Conservation (phyloP, 495 filamentous ascomycete species). For the Daldinia bambusicola region DNA sequence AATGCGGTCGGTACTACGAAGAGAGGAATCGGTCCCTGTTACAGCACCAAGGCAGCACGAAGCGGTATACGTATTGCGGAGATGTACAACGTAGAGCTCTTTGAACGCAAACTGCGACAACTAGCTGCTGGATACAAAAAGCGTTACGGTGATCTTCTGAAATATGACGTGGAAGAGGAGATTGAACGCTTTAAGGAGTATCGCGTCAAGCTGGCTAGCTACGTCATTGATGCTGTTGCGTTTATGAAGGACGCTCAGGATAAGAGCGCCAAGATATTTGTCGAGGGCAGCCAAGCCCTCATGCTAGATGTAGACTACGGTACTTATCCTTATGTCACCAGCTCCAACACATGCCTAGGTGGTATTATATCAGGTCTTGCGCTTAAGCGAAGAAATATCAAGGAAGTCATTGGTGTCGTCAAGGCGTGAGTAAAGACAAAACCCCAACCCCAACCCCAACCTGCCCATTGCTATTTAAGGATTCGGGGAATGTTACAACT, state of each 20-base stretch:
- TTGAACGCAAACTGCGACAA: constrained; percentile 5
- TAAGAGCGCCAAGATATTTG: constrained; percentile 4
- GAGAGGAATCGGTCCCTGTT: constrained; percentile 9
- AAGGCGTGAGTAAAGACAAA: constrained; percentile 3
- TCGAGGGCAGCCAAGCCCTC: constrained; percentile 9
- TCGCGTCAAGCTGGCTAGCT: constrained; percentile 1
- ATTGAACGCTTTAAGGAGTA: constrained; percentile 3
- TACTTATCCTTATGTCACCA: constrained; percentile 13
- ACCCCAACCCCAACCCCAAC: not conserved
- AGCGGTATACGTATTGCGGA: constrained; percentile 7
- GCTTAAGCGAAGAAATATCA: constrained; percentile 5
- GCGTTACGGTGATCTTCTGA: constrained; percentile 1
- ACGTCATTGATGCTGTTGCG: constrained; percentile 3
- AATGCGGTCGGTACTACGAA: constrained; percentile 11
- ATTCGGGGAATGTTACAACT: not conserved
- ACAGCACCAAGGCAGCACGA: constrained; percentile 8
- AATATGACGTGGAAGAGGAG: constrained; percentile 3
- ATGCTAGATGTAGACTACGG: constrained; percentile 9
- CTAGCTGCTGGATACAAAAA: constrained; percentile 7
- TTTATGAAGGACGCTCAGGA: constrained; percentile 11
- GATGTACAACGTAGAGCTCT: constrained; percentile 4
- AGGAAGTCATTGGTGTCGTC: constrained; percentile 8
- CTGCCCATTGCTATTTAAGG: no score
- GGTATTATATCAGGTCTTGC: constrained; percentile 6
- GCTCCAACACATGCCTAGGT: constrained; percentile 7